Evolutionary conservation across 129 eudicot genomes (phyloP).

Genomic region (Calendula officinalis): DNA sequence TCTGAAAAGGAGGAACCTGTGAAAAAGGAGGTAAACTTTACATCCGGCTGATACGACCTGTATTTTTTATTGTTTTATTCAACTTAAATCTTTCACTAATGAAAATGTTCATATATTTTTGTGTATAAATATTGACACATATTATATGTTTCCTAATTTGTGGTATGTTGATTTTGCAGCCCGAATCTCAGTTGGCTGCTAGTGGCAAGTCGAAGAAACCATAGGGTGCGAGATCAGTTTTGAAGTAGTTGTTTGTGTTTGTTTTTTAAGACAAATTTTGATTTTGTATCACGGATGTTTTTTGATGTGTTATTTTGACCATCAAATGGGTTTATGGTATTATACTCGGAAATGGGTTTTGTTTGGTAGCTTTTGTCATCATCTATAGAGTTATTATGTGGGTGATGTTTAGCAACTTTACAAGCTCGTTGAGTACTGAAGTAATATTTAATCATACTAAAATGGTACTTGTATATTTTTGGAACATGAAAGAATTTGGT

Average conservation of each 20-base stretch:
- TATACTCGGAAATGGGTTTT: neutral
- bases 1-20: slow-evolving; percentile 42
- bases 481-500: too few relatives aligned
- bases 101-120: too few relatives aligned
- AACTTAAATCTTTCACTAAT: too few relatives aligned
- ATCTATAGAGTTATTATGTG: neutral
- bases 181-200: slow-evolving; percentile 31
- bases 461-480: too few relatives aligned
- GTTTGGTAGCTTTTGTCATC: neutral
- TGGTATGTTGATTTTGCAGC: slow-evolving; percentile 11
- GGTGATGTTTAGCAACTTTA: too few relatives aligned
- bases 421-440: too few relatives aligned
- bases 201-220: slow-evolving; percentile 30
- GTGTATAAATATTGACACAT: neutral
- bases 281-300: neutral
- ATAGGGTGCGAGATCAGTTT: slow-evolving; percentile 12
- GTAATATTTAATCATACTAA: too few relatives aligned
- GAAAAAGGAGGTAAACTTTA: slow-evolving; percentile 31
- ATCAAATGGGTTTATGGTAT: neutral
- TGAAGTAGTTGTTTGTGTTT: neutral
- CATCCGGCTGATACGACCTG: neutral
- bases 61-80: neutral
- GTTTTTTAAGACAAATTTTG: slow-evolving; percentile 7
- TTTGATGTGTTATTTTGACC: neutral
- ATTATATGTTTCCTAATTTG: neutral